Conservation (phyloP, 2,329 filamentous ascomycete species). For the Fusarium sp. region DNA sequence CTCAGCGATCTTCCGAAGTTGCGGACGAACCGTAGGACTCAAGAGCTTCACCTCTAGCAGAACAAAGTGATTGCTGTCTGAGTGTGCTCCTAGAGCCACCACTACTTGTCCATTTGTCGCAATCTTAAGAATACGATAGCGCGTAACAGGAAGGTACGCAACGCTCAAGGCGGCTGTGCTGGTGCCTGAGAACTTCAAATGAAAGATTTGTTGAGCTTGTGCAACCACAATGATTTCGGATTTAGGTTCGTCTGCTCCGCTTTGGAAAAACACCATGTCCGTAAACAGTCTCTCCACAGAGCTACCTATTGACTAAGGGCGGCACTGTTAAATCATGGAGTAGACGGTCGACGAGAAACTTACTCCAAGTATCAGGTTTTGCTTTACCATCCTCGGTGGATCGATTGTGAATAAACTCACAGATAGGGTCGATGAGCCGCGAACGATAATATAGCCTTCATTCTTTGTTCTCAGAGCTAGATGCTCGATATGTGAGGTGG, state of each 20-base stretch:
- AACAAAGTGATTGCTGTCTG: background rate
- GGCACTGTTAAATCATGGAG: background rate
- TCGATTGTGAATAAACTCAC: background rate
- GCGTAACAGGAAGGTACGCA: background rate
- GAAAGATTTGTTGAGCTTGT: background rate
- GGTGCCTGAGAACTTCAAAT: background rate
- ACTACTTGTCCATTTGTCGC: background rate
- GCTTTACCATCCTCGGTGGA: accelerated
- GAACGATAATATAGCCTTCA: background rate
- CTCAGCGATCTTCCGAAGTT: background rate
- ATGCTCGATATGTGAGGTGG: no score
- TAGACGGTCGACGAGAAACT: accelerated
- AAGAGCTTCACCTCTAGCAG: background rate
- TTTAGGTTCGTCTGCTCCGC: background rate
- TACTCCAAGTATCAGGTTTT: background rate
- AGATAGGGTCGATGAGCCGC: background rate
- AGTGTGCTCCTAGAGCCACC: background rate
- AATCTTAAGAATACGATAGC: background rate
- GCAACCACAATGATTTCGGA: background rate
- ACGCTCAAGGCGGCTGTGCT: background rate
- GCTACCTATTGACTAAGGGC: no score
- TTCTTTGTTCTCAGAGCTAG: background rate
- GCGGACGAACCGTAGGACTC: accelerated
- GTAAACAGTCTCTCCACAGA: no score
- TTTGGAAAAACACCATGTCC: background rate